Evolutionary conservation across 2,329 filamentous ascomycete species (phyloP), one percentile per base, ranked within the genome.

Genomic region (Fusarium brevicatenulatum): DNA sequence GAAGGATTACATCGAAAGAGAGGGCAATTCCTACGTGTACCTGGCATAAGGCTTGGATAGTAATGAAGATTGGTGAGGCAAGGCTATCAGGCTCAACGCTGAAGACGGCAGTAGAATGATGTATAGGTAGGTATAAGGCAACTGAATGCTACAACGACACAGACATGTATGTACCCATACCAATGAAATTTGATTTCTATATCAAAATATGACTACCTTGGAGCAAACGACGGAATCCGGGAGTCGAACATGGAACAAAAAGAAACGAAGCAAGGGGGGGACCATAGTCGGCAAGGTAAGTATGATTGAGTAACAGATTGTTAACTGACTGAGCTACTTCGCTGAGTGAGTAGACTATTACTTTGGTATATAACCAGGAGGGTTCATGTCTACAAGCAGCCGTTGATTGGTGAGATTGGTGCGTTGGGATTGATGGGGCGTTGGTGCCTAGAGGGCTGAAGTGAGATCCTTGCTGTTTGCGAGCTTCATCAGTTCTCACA

Each of bases 1-100:
- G 80, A 97, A 97, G 83, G 95, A 97, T 74, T 97, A 97, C 77
- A 90, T 97, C 77, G 95, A 97, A 81, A 87, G 94, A 53, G 91
- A 92, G 70, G 93, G 91, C 28, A 90, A 90, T 59, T 82, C 85
- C 43, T 95, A 95, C 81, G 88, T 85, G 16, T 95, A 95, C 79
- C 82, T 94, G 63, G 91, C 92, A 69, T 94, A 83, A 63, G 44
- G 23, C 28, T 25, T 50, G 42, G 28, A 44, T 37, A n/a, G 28
- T 34, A 44, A 37, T 39, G 32, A 10, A 40, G 28, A 37, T 28
- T 37, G 42, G 55, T 21, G 50, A 52, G 32, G 53, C 39, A 32
- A 47, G 40, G 39, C 39, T 50, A 42, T 19, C 40, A 54, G 37
- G 50, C 36, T 53, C 25, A 47, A 55, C 32, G 23, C 37, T 28